Evolutionary conservation across 345 rosid species (phyloP).

Genomic region (Zanthoxylum bungeanum): DNA sequence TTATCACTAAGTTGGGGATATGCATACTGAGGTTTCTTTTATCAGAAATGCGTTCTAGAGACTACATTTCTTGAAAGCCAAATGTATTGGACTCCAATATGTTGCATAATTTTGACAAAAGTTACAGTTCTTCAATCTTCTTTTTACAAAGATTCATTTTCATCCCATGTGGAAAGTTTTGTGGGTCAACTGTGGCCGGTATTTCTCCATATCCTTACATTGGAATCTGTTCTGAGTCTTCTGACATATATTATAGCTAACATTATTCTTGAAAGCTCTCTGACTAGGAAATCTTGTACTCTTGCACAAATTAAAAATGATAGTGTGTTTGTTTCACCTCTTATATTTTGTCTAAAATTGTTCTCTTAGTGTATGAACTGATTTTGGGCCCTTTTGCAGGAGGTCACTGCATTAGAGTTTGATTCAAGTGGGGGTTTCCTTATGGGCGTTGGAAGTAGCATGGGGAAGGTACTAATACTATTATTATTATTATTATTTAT

Average conservation of each 20-base stretch:
- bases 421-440: slow-evolving; percentile 77
- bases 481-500: background rate
- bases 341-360: slow-evolving; percentile 1
- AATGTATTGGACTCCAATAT: background rate
- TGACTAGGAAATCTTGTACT: background rate
- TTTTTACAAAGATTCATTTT: background rate
- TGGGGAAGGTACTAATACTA: slow-evolving; percentile 63
- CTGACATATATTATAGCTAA: background rate
- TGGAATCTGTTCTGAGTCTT: background rate
- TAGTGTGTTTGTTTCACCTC: background rate
- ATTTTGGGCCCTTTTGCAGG: slow-evolving; percentile 65
- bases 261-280: background rate
- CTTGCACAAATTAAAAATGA: background rate
- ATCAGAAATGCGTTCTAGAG: background rate
- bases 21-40: background rate
- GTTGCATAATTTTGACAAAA: background rate
- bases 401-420: slow-evolving; percentile 84
- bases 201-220: background rate
- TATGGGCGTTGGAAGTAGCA: slow-evolving; percentile 87
- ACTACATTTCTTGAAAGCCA: background rate
- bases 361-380: slow-evolving; percentile 5
- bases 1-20: background rate
- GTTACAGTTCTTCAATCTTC: background rate
- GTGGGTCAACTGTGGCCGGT: background rate
- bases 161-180: background rate